Base-by-base conservation (phyloP, 164 flowering plant genomes). In the Liquidambar formosana region DNA sequence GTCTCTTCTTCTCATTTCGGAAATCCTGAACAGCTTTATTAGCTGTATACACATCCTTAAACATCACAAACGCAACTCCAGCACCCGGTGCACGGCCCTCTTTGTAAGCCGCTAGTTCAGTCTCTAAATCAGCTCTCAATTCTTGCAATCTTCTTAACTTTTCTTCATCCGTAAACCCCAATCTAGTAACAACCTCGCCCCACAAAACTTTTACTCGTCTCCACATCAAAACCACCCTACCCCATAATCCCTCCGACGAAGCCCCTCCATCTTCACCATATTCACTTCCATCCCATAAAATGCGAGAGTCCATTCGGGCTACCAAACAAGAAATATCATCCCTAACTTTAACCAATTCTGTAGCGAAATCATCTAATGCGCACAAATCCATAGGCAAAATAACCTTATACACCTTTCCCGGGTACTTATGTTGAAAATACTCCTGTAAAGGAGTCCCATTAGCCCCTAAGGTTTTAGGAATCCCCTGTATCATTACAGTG, bases 1-100 rank as follows among this genome's bases (percentile, higher is more conserved):
- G 83, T 74, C 87, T 87, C 82, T 79, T 86, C 82, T 84, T 92
- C 82, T 96, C 98, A 43, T 79, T 81, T 48, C 78, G 77, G 41
- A 93, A 88, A 75, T 96, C 99, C 81, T 90, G 93, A 78, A 96
- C 88, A 6, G 95, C 97, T 75, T 93, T 93, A 72, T 93, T 96
- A 18, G 97, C 86, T 0, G 97, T 87, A 68, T 90, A 89, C 11
- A 92, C 90, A 78, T 96, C 99, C 79, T 89, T 93, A 66, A 96
- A 96, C 71, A 96, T 84, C 71, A 96, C 97, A 80, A 96, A 96
- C 26, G 97, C 98, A 72, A 86, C 91, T 10, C 97, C 98, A 49
- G 99, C 98, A 57, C 99, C 91, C n/a, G 66, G 84, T 23, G 96
- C 98, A 59, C 85, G 80, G 13, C 95, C 97, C 65, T 91, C 94